Evolutionary conservation across 2,329 filamentous ascomycete genomes (phyloP).

Genomic region (Aspergillus pseudonomiae): DNA sequence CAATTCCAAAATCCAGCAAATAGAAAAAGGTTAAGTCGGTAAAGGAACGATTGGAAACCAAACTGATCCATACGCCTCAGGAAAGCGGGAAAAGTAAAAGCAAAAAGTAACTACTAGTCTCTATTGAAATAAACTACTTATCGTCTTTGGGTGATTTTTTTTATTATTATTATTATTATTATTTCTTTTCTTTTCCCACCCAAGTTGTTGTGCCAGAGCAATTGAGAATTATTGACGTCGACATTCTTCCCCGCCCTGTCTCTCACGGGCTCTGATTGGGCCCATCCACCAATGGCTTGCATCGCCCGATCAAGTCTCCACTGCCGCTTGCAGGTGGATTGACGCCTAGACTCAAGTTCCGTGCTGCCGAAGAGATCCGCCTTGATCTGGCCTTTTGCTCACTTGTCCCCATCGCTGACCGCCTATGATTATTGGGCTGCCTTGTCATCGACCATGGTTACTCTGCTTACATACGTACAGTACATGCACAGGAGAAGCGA

Average conservation of each 20-base stretch:
- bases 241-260: slow-evolving; percentile 7
- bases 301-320: slow-evolving; percentile 22
- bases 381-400: slow-evolving; percentile 12
- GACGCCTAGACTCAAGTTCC: slow-evolving; percentile 25
- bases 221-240: slow-evolving; percentile 17
- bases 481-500: not conserved
- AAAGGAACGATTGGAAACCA: not conserved
- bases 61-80: not conserved
- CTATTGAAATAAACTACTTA: not conserved
- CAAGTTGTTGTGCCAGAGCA: not conserved
- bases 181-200: not conserved
- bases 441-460: not conserved
- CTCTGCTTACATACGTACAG: slow-evolving; percentile 1
- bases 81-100: not conserved
- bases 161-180: not conserved
- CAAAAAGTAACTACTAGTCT: not conserved
- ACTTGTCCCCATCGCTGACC: not conserved
- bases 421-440: slow-evolving; percentile 3
- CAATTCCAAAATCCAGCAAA: not conserved
- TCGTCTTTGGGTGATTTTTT: not conserved
- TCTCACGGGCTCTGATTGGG: slow-evolving; percentile 13
- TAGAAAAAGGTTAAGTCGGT: not conserved
- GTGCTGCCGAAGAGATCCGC: slow-evolving; percentile 23
- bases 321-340: slow-evolving; percentile 24
- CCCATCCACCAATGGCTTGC: slow-evolving; percentile 14